Percentiles rank a stretch among this genome's conserved stretches.
These are phyloP conservation scores for Carex pumila DNA, from an alignment of 176 grass and related monocot genomes.

Conservation along the genomic window DNA sequence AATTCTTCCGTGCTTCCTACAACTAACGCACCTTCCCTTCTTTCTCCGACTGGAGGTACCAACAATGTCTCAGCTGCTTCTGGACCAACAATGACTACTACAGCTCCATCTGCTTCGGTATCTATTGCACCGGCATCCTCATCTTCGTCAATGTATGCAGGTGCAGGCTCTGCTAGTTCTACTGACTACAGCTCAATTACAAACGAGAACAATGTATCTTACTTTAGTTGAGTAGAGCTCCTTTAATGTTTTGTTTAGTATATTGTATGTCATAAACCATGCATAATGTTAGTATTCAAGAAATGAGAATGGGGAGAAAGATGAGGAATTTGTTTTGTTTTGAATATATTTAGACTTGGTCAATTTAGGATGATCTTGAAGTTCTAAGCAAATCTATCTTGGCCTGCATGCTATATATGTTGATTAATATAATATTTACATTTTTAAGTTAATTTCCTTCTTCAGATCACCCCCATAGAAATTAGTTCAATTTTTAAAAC, in stretches of 20 bases:
- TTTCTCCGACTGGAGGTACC: conserved; percentile 20
- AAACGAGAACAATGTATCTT: conserved; percentile 65
- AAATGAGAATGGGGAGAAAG: background rate
- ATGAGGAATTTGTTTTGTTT: background rate
- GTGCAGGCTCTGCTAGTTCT: conserved; percentile 49
- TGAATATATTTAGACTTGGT: background rate
- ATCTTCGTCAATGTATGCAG: conserved; percentile 60
- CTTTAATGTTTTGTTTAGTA: background rate
- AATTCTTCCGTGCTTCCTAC: conserved; percentile 36
- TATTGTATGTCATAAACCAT: conserved; percentile 24
- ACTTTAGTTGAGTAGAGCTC: conserved; percentile 42
- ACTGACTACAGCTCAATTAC: conserved; percentile 90
- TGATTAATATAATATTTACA: background rate
- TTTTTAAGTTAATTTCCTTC: background rate
- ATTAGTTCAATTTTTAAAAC: background rate
- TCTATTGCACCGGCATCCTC: conserved; percentile 44
- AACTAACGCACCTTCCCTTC: conserved; percentile 38
- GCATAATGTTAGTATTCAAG: conserved; percentile 7
- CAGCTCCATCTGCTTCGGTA: background rate
- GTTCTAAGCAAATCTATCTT: background rate
- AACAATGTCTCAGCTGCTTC: conserved; percentile 7
- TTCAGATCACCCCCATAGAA: background rate
- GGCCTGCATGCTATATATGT: background rate
- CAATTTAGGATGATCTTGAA: background rate
- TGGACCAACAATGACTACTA: background rate